Evolutionary conservation across 2,329 filamentous ascomycete species (phyloP), one percentile per base, ranked within the genome.

Genomic region (Sphaerulina musiva): DNA sequence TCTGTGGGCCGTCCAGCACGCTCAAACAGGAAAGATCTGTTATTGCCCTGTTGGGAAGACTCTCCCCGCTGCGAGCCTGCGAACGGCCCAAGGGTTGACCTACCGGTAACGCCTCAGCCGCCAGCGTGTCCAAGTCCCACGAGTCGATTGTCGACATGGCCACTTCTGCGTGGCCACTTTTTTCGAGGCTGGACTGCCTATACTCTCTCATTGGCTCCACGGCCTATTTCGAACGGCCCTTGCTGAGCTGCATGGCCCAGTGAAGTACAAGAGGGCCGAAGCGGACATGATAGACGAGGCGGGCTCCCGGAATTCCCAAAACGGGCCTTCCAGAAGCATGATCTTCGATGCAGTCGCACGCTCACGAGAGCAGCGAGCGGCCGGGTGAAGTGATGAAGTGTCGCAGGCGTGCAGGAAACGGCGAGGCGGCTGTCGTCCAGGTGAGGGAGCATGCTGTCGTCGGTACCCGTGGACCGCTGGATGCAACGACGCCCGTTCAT

Each of bases 31-130:
- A 20, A 29, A 41, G 39, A 41, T 48, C 7, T 48, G 46, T 20
- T 48, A 0, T 14, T 38, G 20, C 58, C 54, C 10, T 42, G 53
- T 58, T 57, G 48, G 56, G 53, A 54, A 53, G 26, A 55, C 48
- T 50, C 47, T 29, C 26, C 5, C 46, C 57, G 57, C 51, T 52
- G 51, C 20, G 20, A 20, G 20, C 20, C 20, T 20, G 48, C 43
- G 55, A 53, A 29, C 56, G 57, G 59, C 20, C 20, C 20, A 20
- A 20, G 20, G 20, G 20, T 20, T 20, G 20, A 20, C 2, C 10
- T 51, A 50, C 48, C 40, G 29, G 51, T 34, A 49, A 49, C 55
- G 54, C 58, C 58, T 61, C 58, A 59, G 51, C 60, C 59, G 59
- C 48, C 40, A 54, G 48, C 49, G 36, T 45, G 43, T 46, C 38